Evolutionary conservation across 495 filamentous ascomycete species (phyloP), one percentile per base, ranked within the genome.

Genomic region (Penicillium waksmanii): DNA sequence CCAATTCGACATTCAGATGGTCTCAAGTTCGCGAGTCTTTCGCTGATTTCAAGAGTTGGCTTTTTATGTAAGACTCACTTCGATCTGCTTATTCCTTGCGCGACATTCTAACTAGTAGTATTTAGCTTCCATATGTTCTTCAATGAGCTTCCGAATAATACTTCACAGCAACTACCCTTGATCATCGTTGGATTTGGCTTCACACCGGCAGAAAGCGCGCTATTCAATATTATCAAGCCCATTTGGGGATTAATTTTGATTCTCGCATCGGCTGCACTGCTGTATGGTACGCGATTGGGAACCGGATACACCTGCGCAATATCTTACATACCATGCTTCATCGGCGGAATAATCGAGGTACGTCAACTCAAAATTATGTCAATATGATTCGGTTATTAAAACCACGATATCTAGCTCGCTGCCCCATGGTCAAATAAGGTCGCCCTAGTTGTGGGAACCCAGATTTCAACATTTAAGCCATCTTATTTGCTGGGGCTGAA

Each of bases 351-450:
- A 5, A 57, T 57, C 25, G 55, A 57, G 33, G 53, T 56, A 36
- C 21, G 51, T 17, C 15, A 1, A n/a, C 11, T 38, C 4, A 3
- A n/a, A 13, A 13, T 12, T n/a, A 19, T 15, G 18, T 38, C 5
- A 0, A 0, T 53, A n/a, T 15, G 15, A 36, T 19, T 1, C 21
- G 0, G 7, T 38, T 23, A 17, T n/a, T 27, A 11, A 53, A 27
- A 18, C 6, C 2, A 31, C n/a, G 18, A 42, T 1, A 23, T 27
- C 3, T 34, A 56, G 55, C 44, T 57, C 8, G 25, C 55, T 27
- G 60, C 66, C n/a, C 59, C 47, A 5, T 58, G 56, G 56, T 52
- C 56, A 13, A 46, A 58, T 35, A 58, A 58, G 18, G 49, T 58
- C 21, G 56, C 56, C 19, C 49, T 58, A 9, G 47, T 58, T 4